Percentiles rank a stretch among this genome's conserved stretches.
These are phyloP conservation scores for Letharia lupina DNA, from an alignment of 495 filamentous ascomycete genomes.

Conservation along the genomic window DNA sequence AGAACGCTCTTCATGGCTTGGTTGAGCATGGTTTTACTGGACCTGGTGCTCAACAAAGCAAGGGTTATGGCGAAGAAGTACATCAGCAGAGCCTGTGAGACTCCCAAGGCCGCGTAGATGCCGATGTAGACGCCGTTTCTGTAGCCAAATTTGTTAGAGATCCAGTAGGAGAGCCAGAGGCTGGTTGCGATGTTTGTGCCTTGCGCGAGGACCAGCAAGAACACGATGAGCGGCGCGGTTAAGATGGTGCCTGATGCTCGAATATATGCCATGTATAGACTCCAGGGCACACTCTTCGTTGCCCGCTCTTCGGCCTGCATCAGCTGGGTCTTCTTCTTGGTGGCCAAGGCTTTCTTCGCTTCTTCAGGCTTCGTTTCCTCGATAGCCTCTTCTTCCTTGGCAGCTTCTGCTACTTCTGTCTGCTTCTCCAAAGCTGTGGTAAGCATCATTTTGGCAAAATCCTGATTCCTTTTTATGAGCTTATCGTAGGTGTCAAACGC, in stretches of 20 bases:
- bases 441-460: neutral
- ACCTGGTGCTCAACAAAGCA: conserved; percentile 35
- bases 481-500: conserved; percentile 24
- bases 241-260: conserved; percentile 7
- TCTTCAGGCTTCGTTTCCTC: neutral
- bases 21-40: conserved; percentile 39
- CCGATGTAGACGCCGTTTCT: conserved; percentile 21
- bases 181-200: conserved; percentile 1
- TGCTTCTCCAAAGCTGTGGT: neutral
- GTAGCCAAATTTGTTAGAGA: conserved; percentile 17
- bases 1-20: conserved; percentile 38
- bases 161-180: conserved; percentile 8
- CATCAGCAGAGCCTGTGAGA: conserved; percentile 26
- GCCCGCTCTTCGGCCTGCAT: neutral
- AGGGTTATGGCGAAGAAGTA: conserved; percentile 32
- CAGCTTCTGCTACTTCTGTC: neutral
- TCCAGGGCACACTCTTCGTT: neutral
- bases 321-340: neutral
- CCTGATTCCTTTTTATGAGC: conserved; percentile 10
- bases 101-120: conserved; percentile 25
- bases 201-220: conserved; percentile 1
- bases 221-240: neutral
- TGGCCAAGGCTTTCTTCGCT: neutral
- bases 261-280: neutral
- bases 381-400: neutral